Evolutionary conservation across 2,329 filamentous ascomycete genomes (phyloP).

Genomic region (Colletotrichum falcatum): DNA sequence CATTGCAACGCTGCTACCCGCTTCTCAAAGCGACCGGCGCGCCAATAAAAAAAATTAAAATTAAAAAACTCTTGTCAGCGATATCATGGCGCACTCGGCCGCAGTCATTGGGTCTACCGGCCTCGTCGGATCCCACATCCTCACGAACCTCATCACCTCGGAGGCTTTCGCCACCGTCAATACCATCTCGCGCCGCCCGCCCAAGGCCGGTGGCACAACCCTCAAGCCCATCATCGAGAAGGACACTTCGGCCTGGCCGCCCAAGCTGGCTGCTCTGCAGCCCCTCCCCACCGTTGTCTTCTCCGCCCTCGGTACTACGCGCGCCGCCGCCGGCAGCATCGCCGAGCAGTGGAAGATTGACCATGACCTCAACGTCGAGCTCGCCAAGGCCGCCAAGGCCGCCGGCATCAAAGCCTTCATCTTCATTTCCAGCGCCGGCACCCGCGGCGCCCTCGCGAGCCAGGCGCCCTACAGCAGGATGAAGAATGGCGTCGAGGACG

Average conservation of each 20-base stretch:
- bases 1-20: slow-evolving; percentile 7
- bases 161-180: slow-evolving; percentile 65
- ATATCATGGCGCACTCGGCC: slow-evolving; percentile 34
- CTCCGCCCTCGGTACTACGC: slow-evolving; percentile 85
- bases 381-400: slow-evolving; percentile 80
- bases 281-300: slow-evolving; percentile 75
- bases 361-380: slow-evolving; percentile 84
- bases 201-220: slow-evolving; percentile 59
- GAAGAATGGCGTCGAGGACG: slow-evolving; percentile 90
- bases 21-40: slow-evolving; percentile 13
- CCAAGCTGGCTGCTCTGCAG: slow-evolving; percentile 65
- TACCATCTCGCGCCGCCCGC: slow-evolving; percentile 76
- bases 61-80: too few species aligned
- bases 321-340: slow-evolving; percentile 78
- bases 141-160: slow-evolving; percentile 70
- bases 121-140: slow-evolving; percentile 79
- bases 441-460: slow-evolving; percentile 53
- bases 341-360: slow-evolving; percentile 89
- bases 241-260: slow-evolving; percentile 77
- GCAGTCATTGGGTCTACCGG: slow-evolving; percentile 73
- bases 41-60: not conserved
- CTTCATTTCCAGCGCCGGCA: slow-evolving; percentile 74
- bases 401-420: slow-evolving; percentile 81
- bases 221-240: slow-evolving; percentile 73
- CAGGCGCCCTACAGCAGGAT: slow-evolving; percentile 71